Evolutionary conservation across 805 yeast species (phyloP).

Genomic region (Millerozyma acaciae): DNA sequence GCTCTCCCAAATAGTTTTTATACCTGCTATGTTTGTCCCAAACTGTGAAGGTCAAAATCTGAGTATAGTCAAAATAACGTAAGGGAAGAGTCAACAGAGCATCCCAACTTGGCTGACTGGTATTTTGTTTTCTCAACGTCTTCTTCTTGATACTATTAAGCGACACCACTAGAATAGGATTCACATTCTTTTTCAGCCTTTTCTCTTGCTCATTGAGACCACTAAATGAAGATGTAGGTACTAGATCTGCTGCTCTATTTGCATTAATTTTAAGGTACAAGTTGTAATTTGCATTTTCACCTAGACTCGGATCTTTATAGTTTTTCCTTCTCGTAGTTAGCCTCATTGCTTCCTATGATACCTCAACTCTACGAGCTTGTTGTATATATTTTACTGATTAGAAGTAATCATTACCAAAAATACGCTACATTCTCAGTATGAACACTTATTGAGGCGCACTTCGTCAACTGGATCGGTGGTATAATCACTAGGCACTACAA

Average conservation of each 20-base stretch:
- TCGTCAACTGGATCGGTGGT: no score
- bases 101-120: conserved; percentile 41
- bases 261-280: conserved; percentile 31
- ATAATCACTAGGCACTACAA: no score
- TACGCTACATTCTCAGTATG: no score
- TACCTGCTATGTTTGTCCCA: conserved; percentile 39
- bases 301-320: background rate
- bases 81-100: conserved; percentile 29
- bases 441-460: no score
- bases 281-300: conserved; percentile 5
- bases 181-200: conserved; percentile 18
- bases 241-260: conserved; percentile 37
- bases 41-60: conserved; percentile 28
- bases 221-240: conserved; percentile 10
- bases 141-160: conserved; percentile 27
- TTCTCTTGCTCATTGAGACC: background rate
- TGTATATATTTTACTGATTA: no score
- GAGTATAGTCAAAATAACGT: conserved; percentile 23
- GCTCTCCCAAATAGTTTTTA: conserved; percentile 39
- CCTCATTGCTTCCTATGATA: no score
- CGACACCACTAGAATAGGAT: conserved; percentile 35
- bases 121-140: conserved; percentile 28
- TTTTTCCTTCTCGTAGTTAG: background rate
- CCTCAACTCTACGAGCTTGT: no score
- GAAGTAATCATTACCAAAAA: no score